Conservation (phyloP, 306 rosid genomes). For the Trichosanthes cucumerina region DNA sequence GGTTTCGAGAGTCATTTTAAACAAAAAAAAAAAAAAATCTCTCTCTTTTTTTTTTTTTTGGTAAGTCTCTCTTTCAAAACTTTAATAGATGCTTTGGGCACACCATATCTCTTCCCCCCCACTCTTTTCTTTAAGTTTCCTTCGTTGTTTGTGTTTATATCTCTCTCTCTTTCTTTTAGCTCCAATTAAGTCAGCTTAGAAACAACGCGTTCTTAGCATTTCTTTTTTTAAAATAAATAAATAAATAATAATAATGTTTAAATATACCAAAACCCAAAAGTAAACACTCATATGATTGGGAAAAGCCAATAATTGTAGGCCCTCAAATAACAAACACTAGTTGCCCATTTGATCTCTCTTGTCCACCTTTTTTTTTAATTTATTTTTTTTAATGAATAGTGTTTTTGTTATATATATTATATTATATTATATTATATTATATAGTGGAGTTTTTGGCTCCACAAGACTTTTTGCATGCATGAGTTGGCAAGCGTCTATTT, state of each 20-base stretch:
- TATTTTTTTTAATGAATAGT: not conserved
- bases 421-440: not conserved
- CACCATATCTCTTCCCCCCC: not conserved
- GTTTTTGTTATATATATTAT: not conserved
- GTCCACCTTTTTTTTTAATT: not conserved
- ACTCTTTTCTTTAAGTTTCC: constrained; percentile 16
- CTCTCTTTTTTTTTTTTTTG: constrained; percentile 6
- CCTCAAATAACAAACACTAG: constrained; percentile 28
- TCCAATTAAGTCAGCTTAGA: constrained; percentile 69
- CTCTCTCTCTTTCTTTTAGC: not conserved
- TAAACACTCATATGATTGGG: constrained; percentile 51
- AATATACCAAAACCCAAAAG: constrained; percentile 41
- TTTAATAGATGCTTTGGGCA: constrained; percentile 8
- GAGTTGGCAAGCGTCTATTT: not conserved
- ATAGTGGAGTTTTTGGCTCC: constrained; percentile 4
- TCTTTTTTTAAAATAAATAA: constrained; percentile 15
- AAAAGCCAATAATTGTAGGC: constrained; percentile 39
- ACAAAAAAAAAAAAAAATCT: constrained; percentile 8
- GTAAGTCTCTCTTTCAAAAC: constrained; percentile 10
- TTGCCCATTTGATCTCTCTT: constrained; percentile 18
- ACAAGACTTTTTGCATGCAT: constrained; percentile 3
- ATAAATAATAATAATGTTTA: no score
- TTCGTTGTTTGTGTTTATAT: not conserved
- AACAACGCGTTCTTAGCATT: constrained; percentile 56
- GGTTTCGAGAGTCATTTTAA: constrained; percentile 29